Percentiles rank a stretch among this genome's conserved stretches.
Evolutionary conservation across 1,284 basidiomycete species (phyloP).

Genomic region (Heterobasidion annosum): DNA sequence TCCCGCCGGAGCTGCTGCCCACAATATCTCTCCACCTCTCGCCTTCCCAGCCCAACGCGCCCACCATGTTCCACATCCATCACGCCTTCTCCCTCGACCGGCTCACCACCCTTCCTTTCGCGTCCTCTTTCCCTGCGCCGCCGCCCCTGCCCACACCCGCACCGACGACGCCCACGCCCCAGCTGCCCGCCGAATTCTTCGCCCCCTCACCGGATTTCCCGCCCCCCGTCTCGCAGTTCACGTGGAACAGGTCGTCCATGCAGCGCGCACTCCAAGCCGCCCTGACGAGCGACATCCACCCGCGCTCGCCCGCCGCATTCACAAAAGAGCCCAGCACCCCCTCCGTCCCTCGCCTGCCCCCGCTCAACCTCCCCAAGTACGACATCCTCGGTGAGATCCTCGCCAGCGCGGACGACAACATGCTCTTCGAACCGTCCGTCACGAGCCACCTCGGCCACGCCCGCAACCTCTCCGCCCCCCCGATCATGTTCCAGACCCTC

Average conservation of each 20-base stretch:
- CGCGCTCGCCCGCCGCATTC: background rate
- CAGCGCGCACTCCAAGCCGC: slow-evolving; percentile 12
- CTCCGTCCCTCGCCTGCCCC: slow-evolving; percentile 8
- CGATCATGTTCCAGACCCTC: slow-evolving; percentile 6
- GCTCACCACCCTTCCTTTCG: slow-evolving; percentile 12
- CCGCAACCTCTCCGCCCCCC: slow-evolving; percentile 14
- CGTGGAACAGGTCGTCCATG: slow-evolving; percentile 15
- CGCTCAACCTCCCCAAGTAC: slow-evolving; percentile 8
- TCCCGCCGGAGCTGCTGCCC: slow-evolving; percentile 52
- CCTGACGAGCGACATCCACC: slow-evolving; percentile 8
- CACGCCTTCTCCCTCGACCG: slow-evolving; percentile 22
- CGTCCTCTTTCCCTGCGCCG: slow-evolving; percentile 8
- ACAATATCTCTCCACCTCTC: slow-evolving; percentile 45
- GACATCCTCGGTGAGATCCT: slow-evolving; percentile 13
- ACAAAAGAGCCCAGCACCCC: background rate
- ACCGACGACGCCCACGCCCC: slow-evolving; percentile 8
- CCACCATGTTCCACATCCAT: slow-evolving; percentile 28
- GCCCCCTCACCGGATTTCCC: slow-evolving; percentile 3
- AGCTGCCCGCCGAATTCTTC: slow-evolving; percentile 3
- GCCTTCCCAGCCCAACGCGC: slow-evolving; percentile 21
- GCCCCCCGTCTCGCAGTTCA: slow-evolving; percentile 11
- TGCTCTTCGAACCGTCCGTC: slow-evolving; percentile 1
- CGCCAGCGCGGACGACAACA: slow-evolving; percentile 5
- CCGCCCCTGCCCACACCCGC: slow-evolving; percentile 1
- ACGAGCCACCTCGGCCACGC: slow-evolving; percentile 7